Percentiles rank a stretch among this genome's conserved stretches.
These are phyloP conservation scores for Euphorbia lathyris DNA, from an alignment of 345 rosid genomes.

Conservation along the genomic window DNA sequence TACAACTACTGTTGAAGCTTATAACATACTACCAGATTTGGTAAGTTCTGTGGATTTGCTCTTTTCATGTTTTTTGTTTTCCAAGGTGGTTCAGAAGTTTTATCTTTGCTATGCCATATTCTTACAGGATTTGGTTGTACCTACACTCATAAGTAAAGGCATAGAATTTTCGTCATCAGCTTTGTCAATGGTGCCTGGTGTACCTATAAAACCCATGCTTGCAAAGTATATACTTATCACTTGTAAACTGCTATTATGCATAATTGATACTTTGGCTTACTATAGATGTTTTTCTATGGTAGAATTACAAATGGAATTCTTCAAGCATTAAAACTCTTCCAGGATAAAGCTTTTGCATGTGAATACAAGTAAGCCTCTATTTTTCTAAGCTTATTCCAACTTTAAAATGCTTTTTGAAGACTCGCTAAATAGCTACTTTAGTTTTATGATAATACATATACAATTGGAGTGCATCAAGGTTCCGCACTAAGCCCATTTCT, in stretches of 20 bases:
- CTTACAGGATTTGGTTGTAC: constrained; percentile 69
- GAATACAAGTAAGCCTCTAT: constrained; percentile 71
- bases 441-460: neutral
- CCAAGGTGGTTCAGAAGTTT: neutral
- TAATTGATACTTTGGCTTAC: constrained; percentile 16
- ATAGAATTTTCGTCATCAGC: constrained; percentile 64
- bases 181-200: constrained; percentile 75
- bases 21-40: constrained; percentile 74
- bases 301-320: constrained; percentile 76
- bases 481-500: too few species aligned
- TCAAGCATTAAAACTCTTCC: constrained; percentile 53
- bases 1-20: constrained; percentile 69
- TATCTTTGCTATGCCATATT: constrained; percentile 9
- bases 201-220: constrained; percentile 93
- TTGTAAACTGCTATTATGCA: constrained; percentile 6
- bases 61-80: neutral
- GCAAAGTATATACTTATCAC: constrained; percentile 54
- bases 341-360: constrained; percentile 71
- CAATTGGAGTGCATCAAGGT: too few species aligned
- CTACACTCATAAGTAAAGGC: constrained; percentile 60
- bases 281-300: constrained; percentile 17
- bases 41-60: constrained; percentile 38
- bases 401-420: neutral
- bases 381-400: constrained; percentile 1
- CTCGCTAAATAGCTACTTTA: neutral